phyloP scores from a whole-genome alignment of 176 grass and related monocot species.

The Melocanna baccifera region DNA sequence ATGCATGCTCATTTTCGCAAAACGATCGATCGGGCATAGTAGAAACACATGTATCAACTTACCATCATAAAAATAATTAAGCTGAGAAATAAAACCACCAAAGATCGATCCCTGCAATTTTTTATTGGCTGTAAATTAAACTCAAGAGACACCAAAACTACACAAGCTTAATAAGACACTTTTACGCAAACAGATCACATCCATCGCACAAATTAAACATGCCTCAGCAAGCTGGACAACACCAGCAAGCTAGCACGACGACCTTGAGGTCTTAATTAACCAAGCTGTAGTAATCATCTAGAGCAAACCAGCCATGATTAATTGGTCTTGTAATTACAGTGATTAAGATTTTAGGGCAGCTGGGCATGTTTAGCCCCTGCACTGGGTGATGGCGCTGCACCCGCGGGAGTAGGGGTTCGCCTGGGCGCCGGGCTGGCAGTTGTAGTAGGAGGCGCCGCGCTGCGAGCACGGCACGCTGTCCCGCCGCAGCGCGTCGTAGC shows the following conservation, averaged over 20 bases:
- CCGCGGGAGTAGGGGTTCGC: constrained; percentile 77
- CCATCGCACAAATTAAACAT: not conserved
- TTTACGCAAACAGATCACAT: not conserved
- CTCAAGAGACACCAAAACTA: not conserved
- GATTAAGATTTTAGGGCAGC: not conserved
- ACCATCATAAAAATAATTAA: not conserved
- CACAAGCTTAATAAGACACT: not conserved
- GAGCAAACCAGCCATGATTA: not conserved
- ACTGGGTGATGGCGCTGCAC: constrained; percentile 65
- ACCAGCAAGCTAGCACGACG: not conserved
- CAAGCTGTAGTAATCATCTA: not conserved
- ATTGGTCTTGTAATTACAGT: not conserved
- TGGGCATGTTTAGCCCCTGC: constrained; percentile 34
- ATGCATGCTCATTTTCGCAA: not conserved
- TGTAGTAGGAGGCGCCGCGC: constrained; percentile 88
- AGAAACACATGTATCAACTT: not conserved
- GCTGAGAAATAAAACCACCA: not conserved
- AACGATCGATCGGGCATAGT: not conserved
- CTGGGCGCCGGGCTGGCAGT: constrained; percentile 62
- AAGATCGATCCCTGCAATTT: not conserved
- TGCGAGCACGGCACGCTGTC: constrained; percentile 69
- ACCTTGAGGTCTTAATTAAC: not conserved
- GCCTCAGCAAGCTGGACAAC: not conserved
- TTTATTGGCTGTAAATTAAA: not conserved
- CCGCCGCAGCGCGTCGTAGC: constrained; percentile 61